phyloP scores from a whole-genome alignment of 108 stramenopile species.

The Nitzschia sp. region DNA sequence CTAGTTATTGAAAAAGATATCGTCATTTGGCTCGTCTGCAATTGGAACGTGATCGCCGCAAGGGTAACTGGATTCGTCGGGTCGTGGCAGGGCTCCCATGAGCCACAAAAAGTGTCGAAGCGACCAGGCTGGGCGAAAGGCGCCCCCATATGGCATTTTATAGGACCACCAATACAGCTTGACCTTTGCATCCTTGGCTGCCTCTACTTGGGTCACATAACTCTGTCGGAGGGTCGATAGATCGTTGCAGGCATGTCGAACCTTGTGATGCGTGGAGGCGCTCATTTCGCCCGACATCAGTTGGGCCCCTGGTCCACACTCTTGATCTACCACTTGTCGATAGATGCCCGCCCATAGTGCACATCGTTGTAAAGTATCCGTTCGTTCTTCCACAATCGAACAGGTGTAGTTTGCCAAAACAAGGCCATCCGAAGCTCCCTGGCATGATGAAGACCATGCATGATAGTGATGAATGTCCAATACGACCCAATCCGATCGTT shows the following conservation, averaged over 20 bases:
- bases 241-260: constrained; percentile 71
- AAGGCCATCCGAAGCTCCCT: constrained; percentile 63
- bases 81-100: constrained; percentile 49
- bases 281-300: constrained; percentile 76
- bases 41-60: constrained; percentile 27
- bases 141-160: constrained; percentile 79
- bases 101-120: constrained; percentile 65
- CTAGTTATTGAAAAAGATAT: background rate
- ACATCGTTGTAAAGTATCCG: constrained; percentile 42
- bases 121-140: constrained; percentile 76
- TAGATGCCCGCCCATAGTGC: constrained; percentile 50
- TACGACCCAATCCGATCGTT: constrained; percentile 63
- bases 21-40: constrained; percentile 2
- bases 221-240: constrained; percentile 45
- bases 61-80: constrained; percentile 46
- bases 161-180: constrained; percentile 76
- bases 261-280: constrained; percentile 69
- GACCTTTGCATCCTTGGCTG: constrained; percentile 52
- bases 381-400: constrained; percentile 33
- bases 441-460: constrained; percentile 64
- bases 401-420: constrained; percentile 56
- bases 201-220: constrained; percentile 49
- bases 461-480: constrained; percentile 84
- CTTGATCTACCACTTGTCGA: constrained; percentile 47
- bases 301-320: constrained; percentile 47